Percentiles rank a stretch among this genome's conserved stretches.
These are phyloP conservation scores for Nematodospora anomalae DNA, from an alignment of 1,139 yeast genomes.

Conservation along the genomic window DNA sequence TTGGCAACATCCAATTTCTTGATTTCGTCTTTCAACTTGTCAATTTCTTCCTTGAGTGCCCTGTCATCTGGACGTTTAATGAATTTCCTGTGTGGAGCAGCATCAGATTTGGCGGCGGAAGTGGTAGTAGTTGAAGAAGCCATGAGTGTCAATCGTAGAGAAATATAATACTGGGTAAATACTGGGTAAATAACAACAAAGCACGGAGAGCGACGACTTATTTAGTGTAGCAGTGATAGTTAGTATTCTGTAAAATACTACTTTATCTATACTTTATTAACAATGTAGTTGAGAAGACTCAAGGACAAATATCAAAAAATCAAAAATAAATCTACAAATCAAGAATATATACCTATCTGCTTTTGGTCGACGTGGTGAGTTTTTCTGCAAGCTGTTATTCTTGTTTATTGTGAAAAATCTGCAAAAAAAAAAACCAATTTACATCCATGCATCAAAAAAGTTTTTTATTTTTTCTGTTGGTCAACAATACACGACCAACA, in stretches of 20 bases:
- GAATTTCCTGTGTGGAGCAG: conserved; percentile 34
- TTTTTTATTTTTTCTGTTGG: neutral
- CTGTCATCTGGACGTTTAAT: conserved; percentile 78
- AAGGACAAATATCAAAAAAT: neutral
- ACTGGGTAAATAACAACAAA: neutral
- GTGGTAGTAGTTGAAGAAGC: conserved; percentile 10
- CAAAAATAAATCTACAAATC: no score
- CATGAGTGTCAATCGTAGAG: conserved; percentile 6
- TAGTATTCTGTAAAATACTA: no score
- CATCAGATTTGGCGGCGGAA: conserved; percentile 17
- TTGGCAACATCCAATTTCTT: conserved; percentile 61
- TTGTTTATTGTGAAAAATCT: neutral
- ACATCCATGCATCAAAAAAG: neutral
- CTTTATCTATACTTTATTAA: no score
- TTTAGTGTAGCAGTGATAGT: neutral
- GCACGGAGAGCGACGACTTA: neutral
- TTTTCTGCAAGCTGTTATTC: no score
- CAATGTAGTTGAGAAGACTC: neutral
- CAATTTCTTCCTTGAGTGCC: conserved; percentile 58
- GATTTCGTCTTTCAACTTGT: conserved; percentile 63
- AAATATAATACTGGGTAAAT: conserved; percentile 3
- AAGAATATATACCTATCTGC: no score
- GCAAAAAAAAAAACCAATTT: neutral
- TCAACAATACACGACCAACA: neutral
- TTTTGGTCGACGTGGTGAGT: conserved; percentile 3